phyloP scores from a whole-genome alignment of 371 early-diverging fungal species.

The Saksenaea vasiformis region DNA sequence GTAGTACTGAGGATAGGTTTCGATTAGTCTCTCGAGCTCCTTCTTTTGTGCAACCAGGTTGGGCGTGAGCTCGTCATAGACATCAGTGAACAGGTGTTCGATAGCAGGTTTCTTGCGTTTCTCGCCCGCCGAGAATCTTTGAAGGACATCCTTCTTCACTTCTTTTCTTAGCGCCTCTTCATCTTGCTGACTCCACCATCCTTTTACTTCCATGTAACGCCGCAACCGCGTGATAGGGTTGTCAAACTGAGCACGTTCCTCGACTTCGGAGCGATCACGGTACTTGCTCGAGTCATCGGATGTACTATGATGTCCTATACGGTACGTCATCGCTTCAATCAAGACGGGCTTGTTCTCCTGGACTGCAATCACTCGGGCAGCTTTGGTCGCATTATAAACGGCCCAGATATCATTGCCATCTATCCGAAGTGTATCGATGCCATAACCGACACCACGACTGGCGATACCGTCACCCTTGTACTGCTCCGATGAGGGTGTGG shows the following conservation, averaged over 20 bases:
- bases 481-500: conserved; percentile 93
- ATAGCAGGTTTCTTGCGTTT: conserved; percentile 85
- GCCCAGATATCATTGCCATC: conserved; percentile 98
- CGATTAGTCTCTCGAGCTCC: conserved; percentile 76
- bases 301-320: conserved; percentile 96
- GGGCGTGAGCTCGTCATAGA: conserved; percentile 86
- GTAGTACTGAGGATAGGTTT: conserved; percentile 91
- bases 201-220: conserved; percentile 81
- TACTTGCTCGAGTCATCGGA: conserved; percentile 98
- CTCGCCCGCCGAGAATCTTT: conserved; percentile 84
- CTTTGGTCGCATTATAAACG: conserved; percentile 89
- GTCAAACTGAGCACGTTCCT: conserved; percentile 76
- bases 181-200: conserved; percentile 84
- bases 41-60: conserved; percentile 75
- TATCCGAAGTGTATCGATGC: conserved; percentile 95
- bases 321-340: conserved; percentile 97
- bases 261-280: conserved; percentile 80
- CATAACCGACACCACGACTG: conserved; percentile 92
- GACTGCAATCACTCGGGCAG: conserved; percentile 82
- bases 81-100: conserved; percentile 88
- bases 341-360: conserved; percentile 86
- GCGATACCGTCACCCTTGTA: conserved; percentile 97
- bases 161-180: conserved; percentile 68
- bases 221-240: conserved; percentile 91
- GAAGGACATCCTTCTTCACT: conserved; percentile 71